A percentile compares a stretch with the other conserved stretches of the same genome.
These are phyloP conservation scores for Byssoonygena ceratinophila DNA, from an alignment of 2,329 filamentous ascomycete species.

Conservation along the genomic window DNA sequence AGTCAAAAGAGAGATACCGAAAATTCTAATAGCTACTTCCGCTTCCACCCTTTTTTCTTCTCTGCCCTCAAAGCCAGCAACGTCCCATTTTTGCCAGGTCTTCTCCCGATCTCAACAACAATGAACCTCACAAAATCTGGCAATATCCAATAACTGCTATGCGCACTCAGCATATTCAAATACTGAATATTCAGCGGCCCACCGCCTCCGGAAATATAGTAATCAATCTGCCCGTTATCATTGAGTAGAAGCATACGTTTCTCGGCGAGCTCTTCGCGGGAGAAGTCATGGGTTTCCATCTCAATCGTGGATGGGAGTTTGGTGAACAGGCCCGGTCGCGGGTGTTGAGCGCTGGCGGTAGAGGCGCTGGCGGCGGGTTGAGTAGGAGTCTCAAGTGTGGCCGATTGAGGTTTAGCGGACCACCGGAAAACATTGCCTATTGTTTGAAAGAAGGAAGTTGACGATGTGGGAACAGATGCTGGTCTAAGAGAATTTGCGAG, in stretches of 20 bases:
- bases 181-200: conserved; percentile 92
- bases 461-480: conserved; percentile 66
- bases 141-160: conserved; percentile 86
- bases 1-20: too few relatives aligned
- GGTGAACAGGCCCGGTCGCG: conserved; percentile 40
- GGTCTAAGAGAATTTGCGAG: conserved; percentile 68
- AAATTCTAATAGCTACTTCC: background rate
- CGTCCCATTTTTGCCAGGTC: conserved; percentile 53
- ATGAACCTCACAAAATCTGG: conserved; percentile 82
- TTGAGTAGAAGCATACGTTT: conserved; percentile 79
- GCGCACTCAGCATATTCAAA: conserved; percentile 89
- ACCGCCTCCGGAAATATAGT: conserved; percentile 68
- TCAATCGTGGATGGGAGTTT: conserved; percentile 64
- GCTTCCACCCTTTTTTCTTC: conserved; percentile 44
- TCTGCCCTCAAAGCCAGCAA: conserved; percentile 45
- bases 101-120: conserved; percentile 74
- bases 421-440: conserved; percentile 53
- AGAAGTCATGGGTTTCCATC: conserved; percentile 90
- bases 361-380: conserved; percentile 57
- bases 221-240: conserved; percentile 94
- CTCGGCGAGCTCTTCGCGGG: conserved; percentile 82
- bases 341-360: conserved; percentile 31
- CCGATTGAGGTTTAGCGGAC: conserved; percentile 38
- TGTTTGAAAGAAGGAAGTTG: conserved; percentile 54
- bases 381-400: conserved; percentile 44